Conservation (phyloP, 176 grass and related monocot genomes). For the Metroxylon sagu region DNA sequence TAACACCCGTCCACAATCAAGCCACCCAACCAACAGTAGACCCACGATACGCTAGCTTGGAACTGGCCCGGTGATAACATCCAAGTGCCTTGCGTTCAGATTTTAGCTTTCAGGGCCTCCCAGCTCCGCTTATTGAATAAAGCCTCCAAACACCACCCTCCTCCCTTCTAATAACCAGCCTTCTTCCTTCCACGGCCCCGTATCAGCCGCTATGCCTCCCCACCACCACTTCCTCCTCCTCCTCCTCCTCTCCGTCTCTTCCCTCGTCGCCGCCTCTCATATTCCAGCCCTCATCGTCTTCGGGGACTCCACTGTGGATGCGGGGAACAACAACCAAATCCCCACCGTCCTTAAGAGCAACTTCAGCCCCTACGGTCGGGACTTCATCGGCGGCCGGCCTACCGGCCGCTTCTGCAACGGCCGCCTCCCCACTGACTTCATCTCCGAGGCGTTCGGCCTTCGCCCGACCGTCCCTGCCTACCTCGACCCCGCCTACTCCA, state of each 20-base stretch:
- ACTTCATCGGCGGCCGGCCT: not conserved
- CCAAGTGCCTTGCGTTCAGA: too few relatives aligned
- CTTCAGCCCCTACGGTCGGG: conserved; percentile 14
- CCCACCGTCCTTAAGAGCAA: not conserved
- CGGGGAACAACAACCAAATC: conserved; percentile 12
- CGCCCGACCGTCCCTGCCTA: conserved; percentile 68
- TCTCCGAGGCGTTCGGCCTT: conserved; percentile 68
- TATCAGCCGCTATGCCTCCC: not conserved
- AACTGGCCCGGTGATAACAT: too few relatives aligned
- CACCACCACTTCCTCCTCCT: not conserved
- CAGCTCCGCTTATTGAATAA: too few relatives aligned
- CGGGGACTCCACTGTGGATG: conserved; percentile 9
- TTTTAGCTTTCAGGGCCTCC: too few relatives aligned
- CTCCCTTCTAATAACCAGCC: too few relatives aligned
- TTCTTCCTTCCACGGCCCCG: too few relatives aligned
- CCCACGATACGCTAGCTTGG: too few relatives aligned
- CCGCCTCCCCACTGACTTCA: conserved; percentile 54
- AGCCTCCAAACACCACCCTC: too few relatives aligned
- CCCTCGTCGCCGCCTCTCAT: not conserved
- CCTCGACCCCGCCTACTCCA: conserved; percentile 57
- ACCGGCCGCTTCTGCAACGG: conserved; percentile 44
- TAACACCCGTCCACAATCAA: too few relatives aligned
- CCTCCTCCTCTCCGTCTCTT: not conserved
- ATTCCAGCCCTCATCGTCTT: conserved; percentile 17
- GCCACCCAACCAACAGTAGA: too few relatives aligned